A percentile compares a stretch with the other conserved stretches of the same genome.
Conservation (phyloP, 148 eudicot species). For the Fagopyrum tataricum region DNA sequence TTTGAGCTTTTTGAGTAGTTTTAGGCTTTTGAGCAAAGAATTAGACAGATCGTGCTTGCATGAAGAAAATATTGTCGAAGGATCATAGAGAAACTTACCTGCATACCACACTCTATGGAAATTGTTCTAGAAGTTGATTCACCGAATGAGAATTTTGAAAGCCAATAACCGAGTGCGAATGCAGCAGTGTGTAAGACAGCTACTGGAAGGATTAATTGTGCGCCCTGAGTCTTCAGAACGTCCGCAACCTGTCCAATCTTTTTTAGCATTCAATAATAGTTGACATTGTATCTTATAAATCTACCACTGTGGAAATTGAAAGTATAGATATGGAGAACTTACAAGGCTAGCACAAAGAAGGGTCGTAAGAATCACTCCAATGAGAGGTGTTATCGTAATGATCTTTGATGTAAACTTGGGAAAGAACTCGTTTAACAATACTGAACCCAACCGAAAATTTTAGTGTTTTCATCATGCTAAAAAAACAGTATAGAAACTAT, state of each 20-base stretch:
- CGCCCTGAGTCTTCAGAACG: conserved; percentile 89
- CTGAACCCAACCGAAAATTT: conserved; percentile 30
- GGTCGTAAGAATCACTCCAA: conserved; percentile 94
- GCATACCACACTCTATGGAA: conserved; percentile 99
- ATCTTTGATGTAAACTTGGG: conserved; percentile 96
- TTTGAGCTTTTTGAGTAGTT: no score
- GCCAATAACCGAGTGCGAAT: conserved; percentile 70
- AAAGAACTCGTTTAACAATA: conserved; percentile 76
- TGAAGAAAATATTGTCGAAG: not conserved
- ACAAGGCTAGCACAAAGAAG: conserved; percentile 99
- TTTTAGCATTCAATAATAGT: not conserved
- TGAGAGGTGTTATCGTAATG: conserved; percentile 75
- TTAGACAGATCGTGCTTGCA: not conserved
- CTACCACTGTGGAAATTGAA: not conserved
- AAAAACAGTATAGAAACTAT: not conserved
- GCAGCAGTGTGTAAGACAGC: conserved; percentile 86
- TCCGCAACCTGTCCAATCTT: conserved; percentile 99
- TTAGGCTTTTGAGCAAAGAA: not conserved
- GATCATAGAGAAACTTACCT: conserved; percentile 36
- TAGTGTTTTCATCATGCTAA: not conserved
- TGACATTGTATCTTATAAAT: not conserved
- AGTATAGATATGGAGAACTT: conserved; percentile 26
- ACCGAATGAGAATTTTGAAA: conserved; percentile 83
- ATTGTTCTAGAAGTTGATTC: conserved; percentile 99
- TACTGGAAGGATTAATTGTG: conserved; percentile 77